Percentiles rank a stretch among this genome's conserved stretches.
phyloP scores from a whole-genome alignment of 139 green algal species.

The Chlorella sp. region DNA sequence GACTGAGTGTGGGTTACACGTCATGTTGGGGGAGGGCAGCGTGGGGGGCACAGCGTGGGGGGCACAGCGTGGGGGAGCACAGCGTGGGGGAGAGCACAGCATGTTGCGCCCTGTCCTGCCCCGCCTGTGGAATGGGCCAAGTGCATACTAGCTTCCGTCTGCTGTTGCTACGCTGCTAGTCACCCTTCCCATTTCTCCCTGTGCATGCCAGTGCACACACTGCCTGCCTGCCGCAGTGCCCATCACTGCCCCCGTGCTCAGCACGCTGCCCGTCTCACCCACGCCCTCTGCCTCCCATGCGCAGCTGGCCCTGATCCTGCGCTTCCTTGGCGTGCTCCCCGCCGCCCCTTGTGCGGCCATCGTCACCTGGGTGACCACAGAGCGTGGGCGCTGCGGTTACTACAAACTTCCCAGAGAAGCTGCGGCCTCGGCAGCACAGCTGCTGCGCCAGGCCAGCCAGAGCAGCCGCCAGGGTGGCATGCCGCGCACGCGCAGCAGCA shows the following conservation, averaged over 20 bases:
- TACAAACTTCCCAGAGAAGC: slow-evolving; percentile 1
- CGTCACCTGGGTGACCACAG: background rate
- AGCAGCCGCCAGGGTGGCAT: background rate
- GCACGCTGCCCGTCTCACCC: too few species aligned
- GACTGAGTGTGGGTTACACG: too few species aligned
- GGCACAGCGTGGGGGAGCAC: too few species aligned
- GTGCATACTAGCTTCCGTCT: too few species aligned
- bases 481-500: slow-evolving; percentile 13
- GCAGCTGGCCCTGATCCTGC: slow-evolving; percentile 80
- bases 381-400: slow-evolving; percentile 36
- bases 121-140: too few species aligned
- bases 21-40: too few species aligned
- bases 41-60: background rate
- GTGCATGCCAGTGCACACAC: too few species aligned
- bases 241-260: too few species aligned
- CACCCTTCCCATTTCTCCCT: too few species aligned
- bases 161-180: too few species aligned
- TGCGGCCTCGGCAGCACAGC: background rate
- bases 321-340: slow-evolving; percentile 62
- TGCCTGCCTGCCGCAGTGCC: too few species aligned
- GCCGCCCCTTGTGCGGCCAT: slow-evolving; percentile 19
- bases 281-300: background rate
- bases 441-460: background rate
- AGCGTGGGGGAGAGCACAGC: background rate
- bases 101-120: too few species aligned